Evolutionary conservation across 179 eudicot genomes (phyloP).

Genomic region (Spergularia azorica): DNA sequence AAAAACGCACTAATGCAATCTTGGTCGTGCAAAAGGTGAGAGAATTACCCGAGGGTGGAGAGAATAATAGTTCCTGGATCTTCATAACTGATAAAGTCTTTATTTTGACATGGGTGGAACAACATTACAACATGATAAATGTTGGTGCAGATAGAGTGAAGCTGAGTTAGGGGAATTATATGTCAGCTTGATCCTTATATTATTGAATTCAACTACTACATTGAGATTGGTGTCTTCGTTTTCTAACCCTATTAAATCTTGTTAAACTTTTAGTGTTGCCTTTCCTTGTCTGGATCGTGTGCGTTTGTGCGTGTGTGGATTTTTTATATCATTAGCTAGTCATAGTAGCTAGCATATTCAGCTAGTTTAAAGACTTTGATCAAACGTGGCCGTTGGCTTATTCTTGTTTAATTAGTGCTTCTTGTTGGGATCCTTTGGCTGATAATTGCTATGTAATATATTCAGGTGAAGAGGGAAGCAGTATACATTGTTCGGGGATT

Average conservation of each 20-base stretch:
- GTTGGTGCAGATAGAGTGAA: no score
- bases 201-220: neutral
- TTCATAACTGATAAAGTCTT: no score
- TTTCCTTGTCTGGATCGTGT: neutral
- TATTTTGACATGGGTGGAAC: no score
- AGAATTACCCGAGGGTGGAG: no score
- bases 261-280: neutral
- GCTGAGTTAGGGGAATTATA: neutral
- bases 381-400: neutral
- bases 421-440: neutral
- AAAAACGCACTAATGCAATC: neutral
- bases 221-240: neutral
- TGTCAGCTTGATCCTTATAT: neutral
- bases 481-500: constrained; percentile 85
- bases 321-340: neutral
- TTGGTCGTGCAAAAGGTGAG: no score
- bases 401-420: neutral
- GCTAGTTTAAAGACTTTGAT: neutral
- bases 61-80: no score
- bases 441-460: neutral
- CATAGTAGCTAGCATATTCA: neutral
- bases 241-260: neutral
- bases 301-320: neutral
- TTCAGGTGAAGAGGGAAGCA: constrained; percentile 85
- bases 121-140: neutral